phyloP scores from a whole-genome alignment of 2,329 filamentous ascomycete species.

The Epichloe uncinata region DNA sequence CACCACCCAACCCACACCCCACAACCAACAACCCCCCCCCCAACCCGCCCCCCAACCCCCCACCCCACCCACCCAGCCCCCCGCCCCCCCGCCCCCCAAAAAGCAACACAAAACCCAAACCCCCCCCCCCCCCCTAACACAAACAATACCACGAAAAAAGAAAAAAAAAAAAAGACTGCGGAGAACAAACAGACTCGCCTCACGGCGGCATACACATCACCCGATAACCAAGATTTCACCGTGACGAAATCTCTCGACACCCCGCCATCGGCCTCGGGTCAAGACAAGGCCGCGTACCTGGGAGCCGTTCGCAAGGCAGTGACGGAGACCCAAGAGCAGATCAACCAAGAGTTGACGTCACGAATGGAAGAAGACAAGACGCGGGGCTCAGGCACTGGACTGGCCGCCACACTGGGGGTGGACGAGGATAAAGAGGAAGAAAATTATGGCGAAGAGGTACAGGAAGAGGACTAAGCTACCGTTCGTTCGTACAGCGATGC shows the following conservation, averaged over 20 bases:
- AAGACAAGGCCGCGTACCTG: slow-evolving; percentile 47
- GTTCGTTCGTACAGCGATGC: background rate
- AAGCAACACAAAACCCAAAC: too few relatives aligned
- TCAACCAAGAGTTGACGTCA: slow-evolving; percentile 59
- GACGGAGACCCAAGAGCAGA: slow-evolving; percentile 43
- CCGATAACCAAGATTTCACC: slow-evolving; percentile 33
- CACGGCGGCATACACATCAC: slow-evolving; percentile 40
- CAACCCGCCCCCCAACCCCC: too few relatives aligned
- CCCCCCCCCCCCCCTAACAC: background rate
- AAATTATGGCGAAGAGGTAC: slow-evolving; percentile 76
- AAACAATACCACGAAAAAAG: background rate
- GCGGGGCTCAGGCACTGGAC: slow-evolving; percentile 22
- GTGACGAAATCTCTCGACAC: slow-evolving; percentile 23
- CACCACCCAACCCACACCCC: too few relatives aligned
- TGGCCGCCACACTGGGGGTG: slow-evolving; percentile 13
- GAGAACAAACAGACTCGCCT: slow-evolving; percentile 15
- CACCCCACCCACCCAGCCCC: too few relatives aligned
- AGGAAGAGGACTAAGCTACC: slow-evolving; percentile 41
- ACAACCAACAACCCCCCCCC: too few relatives aligned
- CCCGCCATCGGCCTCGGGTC: slow-evolving; percentile 21
- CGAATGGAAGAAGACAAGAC: slow-evolving; percentile 64
- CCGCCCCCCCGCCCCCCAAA: too few relatives aligned
- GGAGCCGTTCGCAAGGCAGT: slow-evolving; percentile 43
- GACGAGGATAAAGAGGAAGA: slow-evolving; percentile 53
- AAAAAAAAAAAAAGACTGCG: background rate